Base-by-base conservation (phyloP, 305 asterid genomes). In the Solanum hybrid region DNA sequence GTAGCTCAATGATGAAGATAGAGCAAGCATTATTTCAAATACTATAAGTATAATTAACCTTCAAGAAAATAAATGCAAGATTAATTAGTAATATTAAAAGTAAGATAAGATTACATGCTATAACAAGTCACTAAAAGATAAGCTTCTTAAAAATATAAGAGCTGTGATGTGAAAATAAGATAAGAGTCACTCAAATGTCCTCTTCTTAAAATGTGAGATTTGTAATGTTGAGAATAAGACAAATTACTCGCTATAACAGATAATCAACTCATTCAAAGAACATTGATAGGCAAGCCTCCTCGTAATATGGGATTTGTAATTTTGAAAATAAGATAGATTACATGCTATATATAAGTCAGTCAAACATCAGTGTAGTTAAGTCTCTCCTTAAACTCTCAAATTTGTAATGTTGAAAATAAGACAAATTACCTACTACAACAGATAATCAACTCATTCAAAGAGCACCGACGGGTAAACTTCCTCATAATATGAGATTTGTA, bases 1-100 rank as follows among this genome's bases (percentile, higher is more conserved):
- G 92, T 81, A 93, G 90, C 94, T 93, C 91, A 95, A 37, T 64
- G 95, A 93, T 78, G 85, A 2, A 36, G 98, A 93, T 85, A 94
- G 91, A 90, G 94, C 97, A 10, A 96, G 96, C 99, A 96, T 96
- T 90, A 22, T 35, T 6, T 26, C 85, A 78, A 78, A 34, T 10
- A 10, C 56, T 11, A 22, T 14, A 78, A 22, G 29, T 35, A 78
- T 66, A 15, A 51, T 51, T 51, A 51, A 51, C 66, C n/a, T 51
- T 51, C 73, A 66, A 64, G 29, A 35, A 35, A 35, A 76, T 4
- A 29, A 75, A n/a, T 4, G 4, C 15, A 13, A 35, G 8, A 36
- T 56, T 7, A 26, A 22, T 78, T n/a, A 36, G 31, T 10, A 36
- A 36, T 78, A 13, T 78, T 35, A 13, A 36, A 35, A 10, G 38